Base-by-base conservation (phyloP, 225 moss, liverwort and hornwort genomes). In the Physcomitrium patens region DNA sequence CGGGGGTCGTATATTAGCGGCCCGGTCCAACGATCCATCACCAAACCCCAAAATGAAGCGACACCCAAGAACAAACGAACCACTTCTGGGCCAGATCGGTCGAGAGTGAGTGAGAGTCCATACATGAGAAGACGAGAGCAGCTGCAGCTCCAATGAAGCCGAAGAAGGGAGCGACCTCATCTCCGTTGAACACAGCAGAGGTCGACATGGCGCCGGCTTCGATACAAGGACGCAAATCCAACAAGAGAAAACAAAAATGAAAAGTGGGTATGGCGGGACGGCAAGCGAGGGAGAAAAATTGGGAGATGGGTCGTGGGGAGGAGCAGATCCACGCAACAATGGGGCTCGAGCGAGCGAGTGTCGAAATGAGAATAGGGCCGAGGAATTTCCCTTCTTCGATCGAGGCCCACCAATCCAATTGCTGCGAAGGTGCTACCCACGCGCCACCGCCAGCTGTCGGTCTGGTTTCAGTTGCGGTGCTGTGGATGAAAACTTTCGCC, bases 111-210 rank as follows among this genome's bases (percentile, higher is more conserved):
- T 9, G 18, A 1, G n/a, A 5, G 23, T 9, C 0, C 71, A 16
- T 73, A 85, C 94, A 94, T 42, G 91, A 94, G 79, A 94, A 91
- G 57, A 94, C 91, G 2, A 94, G 85, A 13, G 91, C 91, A 28
- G 90, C 88, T 7, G 94, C 91, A 70, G 94, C 94, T 71, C 94
- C 91, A 7, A 94, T 88, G 81, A 94, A 94, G 44, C 91, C 94
- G 79, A 94, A 94, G 76, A 94, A 94, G 76, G 91, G 94, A 6
- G 91, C 94, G 12, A 90, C 52, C 68, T 94, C 94, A 72, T 94
- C 94, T 53, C 94, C 94, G 4, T 78, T 54, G n/a, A 94, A 94
- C 22, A 50, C 88, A 14, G 51, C 77, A 3, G 70, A 12, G 10
- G 82, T 70, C 53, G 90, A 66, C 94, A 94, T 94, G 45, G 78